phyloP scores from a whole-genome alignment of 2,329 filamentous ascomycete genomes.

The Ambrosiella cleistominuta region DNA sequence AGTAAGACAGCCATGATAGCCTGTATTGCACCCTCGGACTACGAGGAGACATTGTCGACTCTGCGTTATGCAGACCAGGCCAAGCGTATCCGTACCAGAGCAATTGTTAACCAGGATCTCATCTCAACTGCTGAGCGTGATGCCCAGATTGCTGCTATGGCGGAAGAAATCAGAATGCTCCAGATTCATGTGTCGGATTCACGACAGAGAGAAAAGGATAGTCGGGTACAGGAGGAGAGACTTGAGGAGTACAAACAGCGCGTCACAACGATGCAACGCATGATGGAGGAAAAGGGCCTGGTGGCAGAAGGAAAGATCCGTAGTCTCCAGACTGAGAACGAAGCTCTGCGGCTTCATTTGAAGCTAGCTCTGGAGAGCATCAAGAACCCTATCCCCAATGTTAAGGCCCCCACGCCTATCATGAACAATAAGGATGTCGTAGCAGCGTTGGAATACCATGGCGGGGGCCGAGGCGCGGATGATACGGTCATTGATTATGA shows the following conservation, averaged over 20 bases:
- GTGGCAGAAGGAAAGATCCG: conserved; percentile 90
- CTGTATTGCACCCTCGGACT: conserved; percentile 86
- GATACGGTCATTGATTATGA: conserved; percentile 45
- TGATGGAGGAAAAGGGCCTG: conserved; percentile 88
- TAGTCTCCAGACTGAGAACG: conserved; percentile 75
- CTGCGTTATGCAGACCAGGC: conserved; percentile 94
- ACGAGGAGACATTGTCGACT: conserved; percentile 91
- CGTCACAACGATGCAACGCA: conserved; percentile 74
- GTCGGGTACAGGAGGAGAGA: conserved; percentile 59
- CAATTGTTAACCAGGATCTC: conserved; percentile 88
- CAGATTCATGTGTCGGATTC: conserved; percentile 58
- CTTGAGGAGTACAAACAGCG: conserved; percentile 90
- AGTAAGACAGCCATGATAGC: conserved; percentile 99
- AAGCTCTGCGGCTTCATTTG: conserved; percentile 71
- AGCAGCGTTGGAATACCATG: conserved; percentile 16
- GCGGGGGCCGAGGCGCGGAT: conserved; percentile 26
- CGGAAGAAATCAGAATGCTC: conserved; percentile 74
- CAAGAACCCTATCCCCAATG: conserved; percentile 72
- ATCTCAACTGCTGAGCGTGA: conserved; percentile 85
- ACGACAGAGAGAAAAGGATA: conserved; percentile 54
- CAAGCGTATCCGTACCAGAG: conserved; percentile 87
- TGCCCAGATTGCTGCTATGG: conserved; percentile 85
- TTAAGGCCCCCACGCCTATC: conserved; percentile 22
- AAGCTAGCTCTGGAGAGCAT: conserved; percentile 71
- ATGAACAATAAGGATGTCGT: conserved; percentile 19